These are phyloP conservation scores for Coniosporium apollinis DNA, from an alignment of 495 filamentous ascomycete genomes.

Conservation along the genomic window DNA sequence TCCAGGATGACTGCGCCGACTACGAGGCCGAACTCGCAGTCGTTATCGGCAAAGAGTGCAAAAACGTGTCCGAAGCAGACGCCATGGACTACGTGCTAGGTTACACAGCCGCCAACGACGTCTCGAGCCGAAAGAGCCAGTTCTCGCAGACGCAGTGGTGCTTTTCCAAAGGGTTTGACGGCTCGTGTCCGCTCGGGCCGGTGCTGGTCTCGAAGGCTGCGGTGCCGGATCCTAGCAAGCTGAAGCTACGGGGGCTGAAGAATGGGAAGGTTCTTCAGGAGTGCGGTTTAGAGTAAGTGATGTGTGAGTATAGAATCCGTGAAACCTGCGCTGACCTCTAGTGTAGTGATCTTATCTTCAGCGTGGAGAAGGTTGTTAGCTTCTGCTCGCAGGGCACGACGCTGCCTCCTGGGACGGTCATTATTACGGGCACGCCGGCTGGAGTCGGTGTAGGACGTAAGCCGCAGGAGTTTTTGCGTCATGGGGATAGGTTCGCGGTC, in stretches of 20 bases:
- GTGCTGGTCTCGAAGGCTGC: slow-evolving; percentile 19
- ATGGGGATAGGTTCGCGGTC: too few relatives aligned
- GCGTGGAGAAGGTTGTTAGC: slow-evolving; percentile 16
- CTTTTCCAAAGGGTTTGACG: slow-evolving; percentile 24
- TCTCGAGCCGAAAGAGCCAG: slow-evolving; percentile 32
- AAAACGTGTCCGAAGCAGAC: slow-evolving; percentile 26
- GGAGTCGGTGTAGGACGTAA: too few relatives aligned
- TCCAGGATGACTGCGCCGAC: too few relatives aligned
- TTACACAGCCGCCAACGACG: slow-evolving; percentile 34
- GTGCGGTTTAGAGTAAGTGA: slow-evolving; percentile 10
- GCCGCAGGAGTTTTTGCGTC: too few relatives aligned
- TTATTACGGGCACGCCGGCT: slow-evolving; percentile 25
- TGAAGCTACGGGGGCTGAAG: slow-evolving; percentile 23
- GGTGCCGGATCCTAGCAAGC: slow-evolving; percentile 14
- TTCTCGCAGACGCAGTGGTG: slow-evolving; percentile 21
- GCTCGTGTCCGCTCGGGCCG: slow-evolving; percentile 24
- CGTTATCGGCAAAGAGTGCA: slow-evolving; percentile 29
- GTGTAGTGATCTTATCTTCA: slow-evolving; percentile 27
- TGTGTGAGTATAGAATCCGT: too few relatives aligned
- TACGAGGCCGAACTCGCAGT: slow-evolving; percentile 36
- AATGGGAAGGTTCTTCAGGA: slow-evolving; percentile 27
- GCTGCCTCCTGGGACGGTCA: slow-evolving; percentile 17
- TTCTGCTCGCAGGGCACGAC: slow-evolving; percentile 20
- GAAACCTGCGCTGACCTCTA: too few relatives aligned
- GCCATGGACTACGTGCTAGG: slow-evolving; percentile 32